Evolutionary conservation across 805 yeast species (phyloP).

Genomic region (Citeromyces nyonsensis): DNA sequence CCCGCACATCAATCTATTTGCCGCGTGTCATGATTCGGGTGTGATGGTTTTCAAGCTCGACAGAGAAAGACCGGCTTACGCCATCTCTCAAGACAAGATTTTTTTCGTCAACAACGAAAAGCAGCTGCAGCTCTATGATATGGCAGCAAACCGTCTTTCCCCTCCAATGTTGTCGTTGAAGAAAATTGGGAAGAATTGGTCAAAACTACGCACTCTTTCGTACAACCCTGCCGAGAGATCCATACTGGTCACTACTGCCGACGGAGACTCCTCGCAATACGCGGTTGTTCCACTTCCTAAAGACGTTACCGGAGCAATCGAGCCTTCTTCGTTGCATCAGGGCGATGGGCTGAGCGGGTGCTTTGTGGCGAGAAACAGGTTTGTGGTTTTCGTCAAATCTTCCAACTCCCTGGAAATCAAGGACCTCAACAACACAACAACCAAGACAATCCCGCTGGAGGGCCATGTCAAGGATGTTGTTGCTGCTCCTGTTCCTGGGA

Average conservation of each 20-base stretch:
- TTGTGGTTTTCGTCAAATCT: constrained; percentile 60
- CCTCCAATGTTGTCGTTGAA: constrained; percentile 75
- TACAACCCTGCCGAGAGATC: constrained; percentile 90
- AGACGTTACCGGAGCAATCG: constrained; percentile 86
- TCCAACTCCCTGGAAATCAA: constrained; percentile 62
- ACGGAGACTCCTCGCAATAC: constrained; percentile 49
- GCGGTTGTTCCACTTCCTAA: constrained; percentile 69
- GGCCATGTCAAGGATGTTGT: constrained; percentile 54
- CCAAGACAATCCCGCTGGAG: constrained; percentile 67
- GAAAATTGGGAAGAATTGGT: constrained; percentile 76
- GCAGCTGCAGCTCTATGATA: constrained; percentile 73
- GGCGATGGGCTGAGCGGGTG: constrained; percentile 80
- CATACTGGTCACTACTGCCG: constrained; percentile 68
- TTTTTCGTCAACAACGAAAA: constrained; percentile 70
- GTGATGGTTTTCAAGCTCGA: constrained; percentile 95
- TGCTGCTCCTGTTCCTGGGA: constrained; percentile 61
- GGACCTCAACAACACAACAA: constrained; percentile 67
- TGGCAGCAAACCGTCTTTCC: constrained; percentile 42
- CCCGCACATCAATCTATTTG: constrained; percentile 83
- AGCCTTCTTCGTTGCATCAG: constrained; percentile 64
- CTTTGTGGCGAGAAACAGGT: constrained; percentile 90
- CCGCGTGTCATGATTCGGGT: constrained; percentile 94
- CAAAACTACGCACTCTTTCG: constrained; percentile 68
- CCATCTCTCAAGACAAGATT: constrained; percentile 56
- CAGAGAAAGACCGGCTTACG: constrained; percentile 92